Conservation (phyloP, 1,284 basidiomycete species). For the Moesziomyces sp. region DNA sequence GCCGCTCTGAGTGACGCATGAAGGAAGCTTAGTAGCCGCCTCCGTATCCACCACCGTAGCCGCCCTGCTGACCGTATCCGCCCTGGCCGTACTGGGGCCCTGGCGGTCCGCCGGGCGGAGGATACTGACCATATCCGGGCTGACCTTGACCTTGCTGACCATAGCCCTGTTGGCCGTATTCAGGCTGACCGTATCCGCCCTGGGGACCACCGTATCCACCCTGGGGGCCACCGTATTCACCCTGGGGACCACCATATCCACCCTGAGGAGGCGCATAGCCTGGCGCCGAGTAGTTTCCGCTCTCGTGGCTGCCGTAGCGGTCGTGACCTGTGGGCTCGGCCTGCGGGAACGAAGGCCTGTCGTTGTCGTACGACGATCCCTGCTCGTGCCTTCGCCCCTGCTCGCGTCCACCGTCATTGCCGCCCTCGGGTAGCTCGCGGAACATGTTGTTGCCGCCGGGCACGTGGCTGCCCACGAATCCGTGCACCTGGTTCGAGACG, state of each 20-base stretch:
- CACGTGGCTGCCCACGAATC: constrained; percentile 34
- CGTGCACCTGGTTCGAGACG: constrained; percentile 43
- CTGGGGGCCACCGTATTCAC: constrained; percentile 9
- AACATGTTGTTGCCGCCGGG: constrained; percentile 34
- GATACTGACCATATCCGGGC: constrained; percentile 20
- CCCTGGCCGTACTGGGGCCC: constrained; percentile 11
- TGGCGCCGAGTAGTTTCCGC: constrained; percentile 9
- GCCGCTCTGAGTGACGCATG: neutral
- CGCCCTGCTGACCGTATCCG: constrained; percentile 27
- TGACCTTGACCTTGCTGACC: constrained; percentile 14
- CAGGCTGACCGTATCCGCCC: constrained; percentile 14
- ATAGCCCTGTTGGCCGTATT: constrained; percentile 22
- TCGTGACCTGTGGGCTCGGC: constrained; percentile 37
- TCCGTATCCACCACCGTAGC: constrained; percentile 41
- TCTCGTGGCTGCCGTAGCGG: constrained; percentile 14
- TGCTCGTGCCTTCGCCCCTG: constrained; percentile 4
- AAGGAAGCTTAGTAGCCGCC: constrained; percentile 17
- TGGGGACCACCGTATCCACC: constrained; percentile 26
- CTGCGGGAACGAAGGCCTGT: constrained; percentile 37
- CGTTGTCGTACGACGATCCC: constrained; percentile 18
- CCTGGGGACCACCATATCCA: constrained; percentile 25
- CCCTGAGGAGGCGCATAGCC: constrained; percentile 13
- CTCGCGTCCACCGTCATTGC: constrained; percentile 3
- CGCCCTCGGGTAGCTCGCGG: constrained; percentile 31
- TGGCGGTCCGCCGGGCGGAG: constrained; percentile 9